phyloP scores from a whole-genome alignment of 1,284 basidiomycete species.

The Bjerkandera adusta region DNA sequence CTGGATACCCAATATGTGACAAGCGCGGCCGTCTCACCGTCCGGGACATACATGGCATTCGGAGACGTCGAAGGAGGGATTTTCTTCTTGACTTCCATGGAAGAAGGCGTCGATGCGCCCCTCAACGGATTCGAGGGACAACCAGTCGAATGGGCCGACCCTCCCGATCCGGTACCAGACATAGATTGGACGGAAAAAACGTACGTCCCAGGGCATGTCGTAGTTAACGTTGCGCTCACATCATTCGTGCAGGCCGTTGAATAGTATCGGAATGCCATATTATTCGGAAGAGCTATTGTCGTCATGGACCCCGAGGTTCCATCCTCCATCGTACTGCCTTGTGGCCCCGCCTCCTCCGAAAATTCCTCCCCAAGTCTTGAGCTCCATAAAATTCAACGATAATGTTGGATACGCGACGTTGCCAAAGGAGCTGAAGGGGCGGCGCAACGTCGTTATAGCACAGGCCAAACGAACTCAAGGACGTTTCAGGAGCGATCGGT shows the following conservation, averaged over 20 bases:
- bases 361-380: constrained; percentile 78
- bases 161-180: constrained; percentile 63
- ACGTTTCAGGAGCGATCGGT: constrained; percentile 91
- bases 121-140: constrained; percentile 90
- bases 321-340: constrained; percentile 32
- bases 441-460: constrained; percentile 71
- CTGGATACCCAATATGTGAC: constrained; percentile 73
- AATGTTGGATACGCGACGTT: constrained; percentile 85
- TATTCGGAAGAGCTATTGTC: constrained; percentile 82
- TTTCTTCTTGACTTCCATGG: constrained; percentile 79
- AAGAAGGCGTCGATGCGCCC: constrained; percentile 63
- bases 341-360: constrained; percentile 66
- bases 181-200: constrained; percentile 83
- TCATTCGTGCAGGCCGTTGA: constrained; percentile 66
- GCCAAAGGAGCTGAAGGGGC: constrained; percentile 81
- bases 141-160: constrained; percentile 84
- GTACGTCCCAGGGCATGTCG: constrained; percentile 40
- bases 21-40: constrained; percentile 81
- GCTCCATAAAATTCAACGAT: constrained; percentile 83
- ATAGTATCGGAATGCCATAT: constrained; percentile 86
- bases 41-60: constrained; percentile 89
- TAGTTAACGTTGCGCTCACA: background rate
- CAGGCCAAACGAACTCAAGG: constrained; percentile 48
- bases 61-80: constrained; percentile 88
- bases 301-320: constrained; percentile 65